Percentiles rank a stretch among this genome's conserved stretches.
Evolutionary conservation across 2,329 filamentous ascomycete genomes (phyloP).

Genomic region (Penicillium sclerotiorum): DNA sequence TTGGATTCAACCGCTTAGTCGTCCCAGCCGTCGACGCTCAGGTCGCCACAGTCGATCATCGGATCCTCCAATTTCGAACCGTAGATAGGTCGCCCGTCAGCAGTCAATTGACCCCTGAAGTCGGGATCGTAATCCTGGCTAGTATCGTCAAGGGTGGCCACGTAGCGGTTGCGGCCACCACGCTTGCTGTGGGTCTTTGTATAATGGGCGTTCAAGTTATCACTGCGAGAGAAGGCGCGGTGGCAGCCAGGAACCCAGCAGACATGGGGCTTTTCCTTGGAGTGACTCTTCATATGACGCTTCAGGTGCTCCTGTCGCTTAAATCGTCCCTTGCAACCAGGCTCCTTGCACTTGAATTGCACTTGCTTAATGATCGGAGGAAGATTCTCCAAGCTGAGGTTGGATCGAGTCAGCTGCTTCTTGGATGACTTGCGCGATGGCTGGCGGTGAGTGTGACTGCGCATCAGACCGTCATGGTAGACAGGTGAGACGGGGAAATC

Average conservation of each 20-base stretch:
- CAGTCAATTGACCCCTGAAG: slow-evolving; percentile 46
- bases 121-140: slow-evolving; percentile 48
- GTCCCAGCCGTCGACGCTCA: slow-evolving; percentile 38
- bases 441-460: slow-evolving; percentile 31
- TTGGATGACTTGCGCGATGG: slow-evolving; percentile 40
- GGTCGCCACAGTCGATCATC: slow-evolving; percentile 35
- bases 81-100: slow-evolving; percentile 46
- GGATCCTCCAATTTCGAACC: slow-evolving; percentile 40
- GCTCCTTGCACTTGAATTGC: slow-evolving; percentile 45
- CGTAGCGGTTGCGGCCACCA: slow-evolving; percentile 49
- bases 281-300: slow-evolving; percentile 52
- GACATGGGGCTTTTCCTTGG: slow-evolving; percentile 46
- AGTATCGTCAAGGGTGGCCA: slow-evolving; percentile 47
- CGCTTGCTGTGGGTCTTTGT: slow-evolving; percentile 52
- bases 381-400: slow-evolving; percentile 39
- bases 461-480: slow-evolving; percentile 33
- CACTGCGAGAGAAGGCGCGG: slow-evolving; percentile 46
- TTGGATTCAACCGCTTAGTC: slow-evolving; percentile 22
- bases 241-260: slow-evolving; percentile 50
- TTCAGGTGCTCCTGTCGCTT: slow-evolving; percentile 54
- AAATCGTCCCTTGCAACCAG: slow-evolving; percentile 50
- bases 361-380: slow-evolving; percentile 45
- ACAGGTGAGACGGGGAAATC: slow-evolving; percentile 39
- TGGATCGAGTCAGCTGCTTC: slow-evolving; percentile 32
- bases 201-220: slow-evolving; percentile 51